Conservation (phyloP, 1,284 basidiomycete species). For the Heterobasidion occidentale region DNA sequence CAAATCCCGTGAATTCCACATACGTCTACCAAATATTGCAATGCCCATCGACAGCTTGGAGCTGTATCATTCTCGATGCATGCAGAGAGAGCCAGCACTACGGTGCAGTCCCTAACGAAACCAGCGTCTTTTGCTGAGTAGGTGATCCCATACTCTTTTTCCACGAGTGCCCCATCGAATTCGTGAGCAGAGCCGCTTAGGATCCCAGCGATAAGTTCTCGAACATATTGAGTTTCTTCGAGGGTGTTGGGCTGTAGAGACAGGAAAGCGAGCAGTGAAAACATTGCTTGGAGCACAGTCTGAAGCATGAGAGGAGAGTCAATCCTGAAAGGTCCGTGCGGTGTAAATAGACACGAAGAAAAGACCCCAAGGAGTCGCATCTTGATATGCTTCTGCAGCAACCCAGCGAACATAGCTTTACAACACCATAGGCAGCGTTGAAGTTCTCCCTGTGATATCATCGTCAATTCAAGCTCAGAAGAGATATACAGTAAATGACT, state of each 20-base stretch:
- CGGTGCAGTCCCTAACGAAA: slow-evolving; percentile 26
- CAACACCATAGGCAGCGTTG: slow-evolving; percentile 64
- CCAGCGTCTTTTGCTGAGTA: slow-evolving; percentile 22
- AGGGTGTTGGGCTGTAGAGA: slow-evolving; percentile 12
- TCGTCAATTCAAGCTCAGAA: slow-evolving; percentile 1
- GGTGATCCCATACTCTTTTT: slow-evolving; percentile 28
- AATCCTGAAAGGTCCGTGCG: slow-evolving; percentile 33
- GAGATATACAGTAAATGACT: slow-evolving; percentile 5
- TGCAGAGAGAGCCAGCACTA: slow-evolving; percentile 15
- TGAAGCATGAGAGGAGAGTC: slow-evolving; percentile 41
- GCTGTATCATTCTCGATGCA: slow-evolving; percentile 27
- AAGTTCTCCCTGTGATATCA: slow-evolving; percentile 32
- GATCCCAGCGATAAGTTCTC: slow-evolving; percentile 21
- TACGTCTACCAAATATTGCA: slow-evolving; percentile 24
- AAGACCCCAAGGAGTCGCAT: slow-evolving; percentile 41
- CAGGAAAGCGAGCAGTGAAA: slow-evolving; percentile 37
- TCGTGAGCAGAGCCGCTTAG: slow-evolving; percentile 22
- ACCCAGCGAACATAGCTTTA: slow-evolving; percentile 33
- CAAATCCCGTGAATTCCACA: not conserved
- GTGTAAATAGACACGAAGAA: slow-evolving; percentile 39
- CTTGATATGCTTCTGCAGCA: slow-evolving; percentile 31
- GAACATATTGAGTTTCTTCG: slow-evolving; percentile 19
- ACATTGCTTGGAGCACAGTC: slow-evolving; percentile 43
- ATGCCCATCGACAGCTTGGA: slow-evolving; percentile 20
- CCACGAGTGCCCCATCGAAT: slow-evolving; percentile 21